phyloP scores from a whole-genome alignment of 371 early-diverging fungal species.

The Circinella minor region DNA sequence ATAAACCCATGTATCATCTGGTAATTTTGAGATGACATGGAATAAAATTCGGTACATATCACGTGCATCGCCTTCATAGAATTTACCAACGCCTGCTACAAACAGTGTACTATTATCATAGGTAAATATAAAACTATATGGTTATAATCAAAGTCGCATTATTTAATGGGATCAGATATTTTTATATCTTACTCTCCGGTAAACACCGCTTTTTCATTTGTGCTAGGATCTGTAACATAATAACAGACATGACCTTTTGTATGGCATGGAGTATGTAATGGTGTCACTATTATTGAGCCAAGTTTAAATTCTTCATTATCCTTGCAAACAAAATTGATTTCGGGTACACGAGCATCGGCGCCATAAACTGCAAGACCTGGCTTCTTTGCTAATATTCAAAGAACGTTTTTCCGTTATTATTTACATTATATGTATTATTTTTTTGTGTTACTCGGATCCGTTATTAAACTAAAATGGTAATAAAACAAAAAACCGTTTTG shows the following conservation, averaged over 20 bases:
- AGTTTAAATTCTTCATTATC: conserved; percentile 79
- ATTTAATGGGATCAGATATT: too few relatives aligned
- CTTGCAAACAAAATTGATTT: conserved; percentile 74
- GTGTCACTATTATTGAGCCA: conserved; percentile 69
- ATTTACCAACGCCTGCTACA: conserved; percentile 82
- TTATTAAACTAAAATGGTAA: conserved; percentile 12
- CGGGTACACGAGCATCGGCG: conserved; percentile 84
- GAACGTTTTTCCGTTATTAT: not conserved
- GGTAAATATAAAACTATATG: too few relatives aligned
- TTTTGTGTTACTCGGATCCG: conserved; percentile 26
- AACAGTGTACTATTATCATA: conserved; percentile 31
- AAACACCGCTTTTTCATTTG: conserved; percentile 47
- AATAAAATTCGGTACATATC: conserved; percentile 85
- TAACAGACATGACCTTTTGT: conserved; percentile 89
- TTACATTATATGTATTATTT: not conserved
- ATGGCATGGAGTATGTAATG: conserved; percentile 84
- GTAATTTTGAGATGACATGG: conserved; percentile 73
- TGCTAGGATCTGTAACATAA: conserved; percentile 69
- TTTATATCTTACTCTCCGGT: conserved; percentile 45
- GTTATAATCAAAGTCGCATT: too few relatives aligned
- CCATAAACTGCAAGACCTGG: conserved; percentile 84
- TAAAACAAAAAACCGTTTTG: conserved; percentile 20
- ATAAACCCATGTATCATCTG: conserved; percentile 86
- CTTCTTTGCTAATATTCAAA: conserved; percentile 37
- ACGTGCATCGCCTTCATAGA: conserved; percentile 89